Evolutionary conservation across 2,329 filamentous ascomycete species (phyloP), one percentile per base, ranked within the genome.

Genomic region (Alternaria gansuensis): DNA sequence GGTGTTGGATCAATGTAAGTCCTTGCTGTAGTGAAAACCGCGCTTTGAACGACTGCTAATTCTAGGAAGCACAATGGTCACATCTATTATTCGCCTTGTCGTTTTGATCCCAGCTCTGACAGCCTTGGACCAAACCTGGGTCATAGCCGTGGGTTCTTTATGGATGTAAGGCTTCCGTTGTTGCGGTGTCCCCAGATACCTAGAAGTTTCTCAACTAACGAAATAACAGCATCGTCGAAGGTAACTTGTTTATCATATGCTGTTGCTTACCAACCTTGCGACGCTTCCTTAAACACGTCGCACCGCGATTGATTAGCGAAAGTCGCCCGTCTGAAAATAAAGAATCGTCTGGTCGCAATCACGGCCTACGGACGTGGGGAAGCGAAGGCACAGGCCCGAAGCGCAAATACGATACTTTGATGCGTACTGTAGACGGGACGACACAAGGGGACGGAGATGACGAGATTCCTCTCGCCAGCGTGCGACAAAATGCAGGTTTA

Each of bases 171-270:
- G 13, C 33, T 46, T 24, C 26, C 23, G 23, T 33, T 11, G 26
- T 51, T 13, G 21, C 9, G n/a, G 9, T 24, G 33, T 26, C 43
- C 21, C 21, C 9, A 3, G 17, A 37, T 26, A n/a, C 28, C 26
- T 23, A 13, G 8, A 13, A 28, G 7, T 1, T 17, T 17, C 2
- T 29, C n/a, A 45, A 57, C 49, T 59, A 4, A 60, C 10, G 34
- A 34, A 17, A 26, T 31, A 21, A 29, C 23, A 79, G 76, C 1
- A 69, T 78, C 37, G 64, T 80, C 34, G 79, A 81, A 57, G 66
- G 71, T 0, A 81, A 81, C 37, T 69, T 81, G 0, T 74, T 80
- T 50, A 71, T 81, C 28, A 77, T 79, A 11, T 81, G 78, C 64
- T 78, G 77, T 21, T 77, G 77, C 23, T 72, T 80, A 33, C 77